phyloP scores from a whole-genome alignment of 129 eudicot species.

The Saposhnikovia divaricata region DNA sequence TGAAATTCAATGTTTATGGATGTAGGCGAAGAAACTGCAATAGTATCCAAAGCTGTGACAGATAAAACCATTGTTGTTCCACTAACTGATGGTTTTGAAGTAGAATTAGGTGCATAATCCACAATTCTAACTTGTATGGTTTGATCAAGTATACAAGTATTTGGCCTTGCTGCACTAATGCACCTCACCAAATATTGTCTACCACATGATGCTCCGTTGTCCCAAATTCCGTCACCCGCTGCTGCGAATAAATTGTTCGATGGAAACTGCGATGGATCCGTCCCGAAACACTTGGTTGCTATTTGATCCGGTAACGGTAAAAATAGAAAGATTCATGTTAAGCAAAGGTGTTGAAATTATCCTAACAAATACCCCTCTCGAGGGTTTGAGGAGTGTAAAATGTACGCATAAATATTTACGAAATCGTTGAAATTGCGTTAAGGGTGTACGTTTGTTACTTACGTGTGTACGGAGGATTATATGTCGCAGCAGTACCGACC shows the following conservation, averaged over 20 bases:
- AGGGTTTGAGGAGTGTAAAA: neutral
- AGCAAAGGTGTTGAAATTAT: neutral
- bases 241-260: constrained; percentile 59
- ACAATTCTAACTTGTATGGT: constrained; percentile 48
- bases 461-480: constrained; percentile 50
- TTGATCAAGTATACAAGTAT: constrained; percentile 26
- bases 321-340: neutral
- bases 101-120: constrained; percentile 26
- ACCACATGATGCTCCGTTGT: constrained; percentile 72
- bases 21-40: constrained; percentile 25
- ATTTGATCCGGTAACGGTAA: neutral
- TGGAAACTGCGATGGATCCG: constrained; percentile 55
- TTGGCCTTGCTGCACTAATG: constrained; percentile 33
- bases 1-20: constrained; percentile 51
- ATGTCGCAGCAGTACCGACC: constrained; percentile 48
- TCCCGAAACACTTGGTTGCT: constrained; percentile 59
- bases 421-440: neutral
- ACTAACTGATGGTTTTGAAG: constrained; percentile 18
- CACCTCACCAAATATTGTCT: constrained; percentile 60
- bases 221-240: constrained; percentile 71
- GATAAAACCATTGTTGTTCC: constrained; percentile 50
- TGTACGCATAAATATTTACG: neutral
- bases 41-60: constrained; percentile 35
- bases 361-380: neutral
- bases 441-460: constrained; percentile 13